These are phyloP conservation scores for Pseudovirgaria hyperparasitica DNA, from an alignment of 2,329 filamentous ascomycete genomes.

Conservation along the genomic window DNA sequence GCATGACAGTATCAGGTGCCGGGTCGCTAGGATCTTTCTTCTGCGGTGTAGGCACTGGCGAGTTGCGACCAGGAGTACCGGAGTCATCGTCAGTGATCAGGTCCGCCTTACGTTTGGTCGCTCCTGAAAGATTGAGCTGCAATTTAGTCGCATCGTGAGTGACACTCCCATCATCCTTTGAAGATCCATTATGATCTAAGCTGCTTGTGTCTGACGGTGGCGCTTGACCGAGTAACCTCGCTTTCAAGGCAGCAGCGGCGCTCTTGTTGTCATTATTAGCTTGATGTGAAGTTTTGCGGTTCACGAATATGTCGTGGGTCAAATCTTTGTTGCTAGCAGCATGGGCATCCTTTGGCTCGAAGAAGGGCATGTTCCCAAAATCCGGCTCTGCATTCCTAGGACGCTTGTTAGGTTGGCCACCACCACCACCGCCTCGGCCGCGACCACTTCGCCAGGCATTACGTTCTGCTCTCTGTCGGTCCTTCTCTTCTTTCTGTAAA, in stretches of 20 bases:
- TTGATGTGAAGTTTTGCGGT: slow-evolving; percentile 45
- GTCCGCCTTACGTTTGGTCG: slow-evolving; percentile 68
- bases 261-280: slow-evolving; percentile 84
- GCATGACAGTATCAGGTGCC: slow-evolving; percentile 65
- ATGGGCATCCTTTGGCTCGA: slow-evolving; percentile 23
- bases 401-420: slow-evolving; percentile 5
- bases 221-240: slow-evolving; percentile 48
- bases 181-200: slow-evolving; percentile 10
- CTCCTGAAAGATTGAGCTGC: slow-evolving; percentile 33
- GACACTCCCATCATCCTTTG: slow-evolving; percentile 20
- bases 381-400: background rate
- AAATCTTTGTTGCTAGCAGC: slow-evolving; percentile 35
- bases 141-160: slow-evolving; percentile 13
- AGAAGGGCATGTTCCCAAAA: slow-evolving; percentile 19
- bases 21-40: slow-evolving; percentile 39
- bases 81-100: slow-evolving; percentile 48
- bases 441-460: slow-evolving; percentile 28
- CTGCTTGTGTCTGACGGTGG: slow-evolving; percentile 14
- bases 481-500: slow-evolving; percentile 78
- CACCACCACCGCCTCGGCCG: slow-evolving; percentile 21
- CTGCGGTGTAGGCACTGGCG: slow-evolving; percentile 38
- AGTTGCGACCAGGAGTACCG: slow-evolving; percentile 46
- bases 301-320: slow-evolving; percentile 82
- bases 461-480: slow-evolving; percentile 66
- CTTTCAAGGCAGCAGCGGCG: slow-evolving; percentile 72